phyloP scores from a whole-genome alignment of 768 basidiomycete genomes.

The Galerina sulciceps region DNA sequence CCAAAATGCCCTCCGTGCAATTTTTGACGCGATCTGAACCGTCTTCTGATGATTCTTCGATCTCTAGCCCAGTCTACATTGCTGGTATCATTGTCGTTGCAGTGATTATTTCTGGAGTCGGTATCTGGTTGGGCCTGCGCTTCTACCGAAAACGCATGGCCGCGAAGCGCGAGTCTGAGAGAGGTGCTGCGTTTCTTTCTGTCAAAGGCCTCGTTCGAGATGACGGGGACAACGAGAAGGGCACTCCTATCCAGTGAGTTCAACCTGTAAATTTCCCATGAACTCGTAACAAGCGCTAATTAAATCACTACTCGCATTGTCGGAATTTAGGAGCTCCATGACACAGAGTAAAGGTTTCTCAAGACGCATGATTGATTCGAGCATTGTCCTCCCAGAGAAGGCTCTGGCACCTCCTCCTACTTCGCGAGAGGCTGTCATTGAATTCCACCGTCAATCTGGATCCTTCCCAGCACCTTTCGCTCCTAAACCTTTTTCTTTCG shows the following conservation, averaged over 20 bases:
- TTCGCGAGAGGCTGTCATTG: slow-evolving; percentile 44
- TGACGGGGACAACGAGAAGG: slow-evolving; percentile 24
- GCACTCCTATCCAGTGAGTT: slow-evolving; percentile 24
- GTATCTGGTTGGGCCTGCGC: slow-evolving; percentile 47
- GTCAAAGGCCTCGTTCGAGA: slow-evolving; percentile 50
- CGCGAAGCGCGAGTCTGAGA: slow-evolving; percentile 37
- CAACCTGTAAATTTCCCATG: slow-evolving; percentile 1
- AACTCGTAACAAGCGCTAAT: background rate
- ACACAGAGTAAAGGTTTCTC: slow-evolving; percentile 36
- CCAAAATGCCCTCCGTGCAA: slow-evolving; percentile 24
- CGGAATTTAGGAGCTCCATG: slow-evolving; percentile 15
- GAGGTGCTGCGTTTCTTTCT: slow-evolving; percentile 48
- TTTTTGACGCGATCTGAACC: slow-evolving; percentile 17
- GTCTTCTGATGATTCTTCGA: slow-evolving; percentile 12
- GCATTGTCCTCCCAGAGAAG: slow-evolving; percentile 59
- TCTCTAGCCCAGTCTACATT: slow-evolving; percentile 42
- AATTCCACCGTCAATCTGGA: slow-evolving; percentile 47
- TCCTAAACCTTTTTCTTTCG: slow-evolving; percentile 42
- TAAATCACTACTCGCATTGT: background rate
- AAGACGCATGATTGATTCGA: slow-evolving; percentile 43
- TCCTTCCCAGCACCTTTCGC: slow-evolving; percentile 44
- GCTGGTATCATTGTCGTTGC: slow-evolving; percentile 55
- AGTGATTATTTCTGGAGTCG: slow-evolving; percentile 40
- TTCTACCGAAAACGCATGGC: slow-evolving; percentile 43
- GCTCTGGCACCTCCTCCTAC: slow-evolving; percentile 37